Conservation (phyloP, 495 filamentous ascomycete genomes). For the Penicillium dipodomyicola region DNA sequence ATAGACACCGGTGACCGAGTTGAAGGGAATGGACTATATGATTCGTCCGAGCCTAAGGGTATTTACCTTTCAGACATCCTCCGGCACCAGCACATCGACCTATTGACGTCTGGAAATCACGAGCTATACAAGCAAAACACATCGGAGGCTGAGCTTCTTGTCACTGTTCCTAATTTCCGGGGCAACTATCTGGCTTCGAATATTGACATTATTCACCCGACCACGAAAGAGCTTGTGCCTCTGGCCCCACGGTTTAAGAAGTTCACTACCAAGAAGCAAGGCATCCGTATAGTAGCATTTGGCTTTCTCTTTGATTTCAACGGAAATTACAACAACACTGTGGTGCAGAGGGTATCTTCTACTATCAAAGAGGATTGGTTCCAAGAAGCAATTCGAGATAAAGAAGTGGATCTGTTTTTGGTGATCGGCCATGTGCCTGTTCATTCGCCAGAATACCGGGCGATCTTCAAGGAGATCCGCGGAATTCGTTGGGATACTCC, state of each 20-base stretch:
- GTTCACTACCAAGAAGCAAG: slow-evolving; percentile 85
- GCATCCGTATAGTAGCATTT: slow-evolving; percentile 79
- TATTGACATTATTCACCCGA: slow-evolving; percentile 78
- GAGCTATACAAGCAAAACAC: slow-evolving; percentile 84
- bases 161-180: slow-evolving; percentile 74
- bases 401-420: slow-evolving; percentile 81
- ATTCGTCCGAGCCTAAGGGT: slow-evolving; percentile 82
- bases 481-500: slow-evolving; percentile 73
- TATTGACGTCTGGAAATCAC: slow-evolving; percentile 90
- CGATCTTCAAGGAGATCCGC: slow-evolving; percentile 77
- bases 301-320: slow-evolving; percentile 94
- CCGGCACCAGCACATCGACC: slow-evolving; percentile 75
- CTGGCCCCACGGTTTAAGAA: slow-evolving; percentile 80
- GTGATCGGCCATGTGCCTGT: slow-evolving; percentile 85
- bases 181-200: slow-evolving; percentile 84
- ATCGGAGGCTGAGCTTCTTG: slow-evolving; percentile 69
- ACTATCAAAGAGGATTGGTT: slow-evolving; percentile 88
- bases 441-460: slow-evolving; percentile 70
- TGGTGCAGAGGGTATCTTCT: slow-evolving; percentile 73
- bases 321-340: slow-evolving; percentile 82
- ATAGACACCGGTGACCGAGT: slow-evolving; percentile 93
- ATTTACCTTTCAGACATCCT: slow-evolving; percentile 84
- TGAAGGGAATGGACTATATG: slow-evolving; percentile 96
- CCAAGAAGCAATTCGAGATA: slow-evolving; percentile 74
- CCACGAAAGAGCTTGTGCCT: slow-evolving; percentile 65